Evolutionary conservation across 805 yeast species (phyloP), one percentile per base, ranked within the genome.

Genomic region (Candida mattraensis): DNA sequence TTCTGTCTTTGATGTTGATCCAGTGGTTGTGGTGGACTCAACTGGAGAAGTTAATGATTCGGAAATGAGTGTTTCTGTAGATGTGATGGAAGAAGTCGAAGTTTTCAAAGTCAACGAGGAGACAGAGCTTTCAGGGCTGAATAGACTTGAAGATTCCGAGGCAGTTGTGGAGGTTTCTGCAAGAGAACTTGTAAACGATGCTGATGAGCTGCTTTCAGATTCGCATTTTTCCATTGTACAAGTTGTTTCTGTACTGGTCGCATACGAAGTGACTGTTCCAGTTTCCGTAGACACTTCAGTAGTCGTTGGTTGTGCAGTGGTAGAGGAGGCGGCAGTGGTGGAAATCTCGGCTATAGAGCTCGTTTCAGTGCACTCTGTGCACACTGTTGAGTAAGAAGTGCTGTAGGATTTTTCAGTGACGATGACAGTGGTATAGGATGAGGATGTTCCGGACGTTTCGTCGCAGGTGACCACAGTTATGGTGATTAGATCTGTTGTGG

Each of bases 131-230:
- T 27, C 34, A 11, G 28, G 18, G 13, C 33, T 24, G 20, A 24
- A 18, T 17, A 23, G 30, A n/a, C 23, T 17, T 22, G 39, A 29
- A 8, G 32, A 28, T 30, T 20, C 21, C 16, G 14, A 14, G 18
- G 29, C 12, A 3, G 10, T n/a, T 14, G 35, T 18, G 26, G 40
- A 26, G 14, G 33, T 22, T 12, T 31, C 24, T 3, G 39, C 32
- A n/a, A 25, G 23, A 10, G 26, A 10, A 10, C 16, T 18, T 3
- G 35, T 26, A 33, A 15, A 20, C 25, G 33, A 28, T 10, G 18
- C 20, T 15, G 24, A n/a, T 14, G 2, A 18, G 11, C 13, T 15
- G 18, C 20, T 10, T 27, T 5, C 11, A 11, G 30, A 16, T 16
- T 2, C 12, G 30, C 30, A 27, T 11, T 14, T 15, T 10, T 14